Conservation (phyloP, 805 yeast species). For the Metschnikowia amazonensis region DNA sequence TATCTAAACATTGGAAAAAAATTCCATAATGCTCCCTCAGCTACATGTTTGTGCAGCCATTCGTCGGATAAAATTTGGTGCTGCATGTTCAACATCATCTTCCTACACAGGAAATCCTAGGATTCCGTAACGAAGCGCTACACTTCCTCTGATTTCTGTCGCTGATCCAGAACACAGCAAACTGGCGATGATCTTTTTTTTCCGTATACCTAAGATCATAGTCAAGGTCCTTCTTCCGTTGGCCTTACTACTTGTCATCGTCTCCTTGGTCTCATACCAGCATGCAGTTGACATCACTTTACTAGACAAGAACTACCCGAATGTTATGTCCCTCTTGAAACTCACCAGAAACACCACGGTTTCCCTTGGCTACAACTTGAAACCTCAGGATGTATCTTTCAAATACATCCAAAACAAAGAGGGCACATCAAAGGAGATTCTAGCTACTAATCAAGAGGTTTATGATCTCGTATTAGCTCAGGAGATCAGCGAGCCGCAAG, state of each 20-base stretch:
- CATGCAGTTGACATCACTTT: conserved; percentile 9
- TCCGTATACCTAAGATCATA: conserved; percentile 10
- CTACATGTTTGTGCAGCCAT: too few relatives aligned
- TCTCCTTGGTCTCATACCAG: conserved; percentile 6
- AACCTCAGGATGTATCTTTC: conserved; percentile 32
- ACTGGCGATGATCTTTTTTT: conserved; percentile 10
- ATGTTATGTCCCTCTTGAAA: conserved; percentile 7
- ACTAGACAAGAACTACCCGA: conserved; percentile 7
- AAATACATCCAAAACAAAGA: conserved; percentile 28
- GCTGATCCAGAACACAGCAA: not conserved
- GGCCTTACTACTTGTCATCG: not conserved
- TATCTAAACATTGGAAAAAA: too few relatives aligned
- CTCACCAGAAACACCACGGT: conserved; percentile 1
- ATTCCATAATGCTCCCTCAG: too few relatives aligned
- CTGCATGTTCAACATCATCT: too few relatives aligned
- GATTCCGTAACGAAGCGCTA: not conserved
- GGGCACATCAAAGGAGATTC: conserved; percentile 31
- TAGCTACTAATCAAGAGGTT: conserved; percentile 34
- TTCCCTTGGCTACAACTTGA: conserved; percentile 10
- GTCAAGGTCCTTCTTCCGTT: conserved; percentile 9
- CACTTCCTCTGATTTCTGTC: not conserved
- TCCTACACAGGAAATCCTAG: not conserved
- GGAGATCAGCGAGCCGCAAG: conserved; percentile 49
- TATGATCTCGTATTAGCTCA: conserved; percentile 35
- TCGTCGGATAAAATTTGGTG: too few relatives aligned